Percentiles rank a stretch among this genome's conserved stretches.
Evolutionary conservation across 345 rosid genomes (phyloP).

Genomic region (Eucalyptus tenuipes): DNA sequence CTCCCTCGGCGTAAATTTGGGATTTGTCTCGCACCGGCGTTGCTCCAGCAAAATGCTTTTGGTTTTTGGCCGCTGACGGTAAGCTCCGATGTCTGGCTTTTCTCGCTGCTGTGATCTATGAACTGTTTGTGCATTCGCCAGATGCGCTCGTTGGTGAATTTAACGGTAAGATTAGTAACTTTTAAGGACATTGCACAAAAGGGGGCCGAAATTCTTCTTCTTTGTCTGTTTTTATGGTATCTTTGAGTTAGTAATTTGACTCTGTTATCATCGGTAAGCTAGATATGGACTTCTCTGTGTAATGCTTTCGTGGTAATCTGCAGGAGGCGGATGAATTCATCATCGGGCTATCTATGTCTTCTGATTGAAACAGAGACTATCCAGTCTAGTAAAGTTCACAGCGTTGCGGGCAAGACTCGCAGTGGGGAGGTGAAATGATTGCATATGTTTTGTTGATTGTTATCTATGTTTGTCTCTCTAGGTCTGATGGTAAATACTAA

Average conservation of each 20-base stretch:
- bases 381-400: constrained; percentile 69
- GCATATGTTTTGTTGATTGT: neutral
- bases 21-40: constrained; percentile 60
- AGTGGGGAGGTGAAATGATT: constrained; percentile 36
- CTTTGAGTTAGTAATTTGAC: accelerated
- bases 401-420: constrained; percentile 71
- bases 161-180: neutral
- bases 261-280: accelerated
- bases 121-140: neutral
- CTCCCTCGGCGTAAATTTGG: constrained; percentile 74
- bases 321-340: constrained; percentile 80
- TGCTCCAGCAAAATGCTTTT: constrained; percentile 56
- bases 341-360: constrained; percentile 70
- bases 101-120: neutral
- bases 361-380: constrained; percentile 56
- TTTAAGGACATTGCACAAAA: constrained; percentile 54
- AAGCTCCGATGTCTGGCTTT: neutral
- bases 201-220: constrained; percentile 13
- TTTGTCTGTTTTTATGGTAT: neutral
- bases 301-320: neutral
- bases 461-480: neutral
- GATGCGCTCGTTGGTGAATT: neutral
- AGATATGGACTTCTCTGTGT: neutral
- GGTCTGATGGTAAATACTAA: neutral
- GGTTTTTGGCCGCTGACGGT: constrained; percentile 54